Base-by-base conservation (phyloP, 176 grass and related monocot species). In the Ananas comosus region DNA sequence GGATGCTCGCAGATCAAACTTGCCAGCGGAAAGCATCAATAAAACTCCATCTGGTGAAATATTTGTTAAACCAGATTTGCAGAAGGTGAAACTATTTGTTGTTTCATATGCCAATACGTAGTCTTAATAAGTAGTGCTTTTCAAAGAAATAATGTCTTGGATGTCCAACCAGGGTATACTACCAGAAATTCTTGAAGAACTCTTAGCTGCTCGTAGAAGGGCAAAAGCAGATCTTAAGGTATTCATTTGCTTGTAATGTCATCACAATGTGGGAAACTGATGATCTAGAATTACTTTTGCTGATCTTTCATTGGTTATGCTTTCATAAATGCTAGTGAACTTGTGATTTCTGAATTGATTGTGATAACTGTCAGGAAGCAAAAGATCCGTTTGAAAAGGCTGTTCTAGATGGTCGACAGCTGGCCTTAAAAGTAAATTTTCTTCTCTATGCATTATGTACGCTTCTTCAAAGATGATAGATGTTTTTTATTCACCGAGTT, bases 221-320 rank as follows among this genome's bases (percentile, higher is more conserved):
- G 93, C 93, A 75, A 97, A 97, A 90, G 89, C 93, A 81, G 89
- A 97, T 92, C 72, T 97, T 78, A 97, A 97, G 86, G 93, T 92
- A 81, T 18, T 56, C 66, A 47, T 79, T 48, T 69, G 78, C 48
- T 85, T 54, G 50, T 21, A 51, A 67, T 9, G 50, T 61, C 73
- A 25, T 71, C 65, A 53, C 42, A 53, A 65, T 27, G 10, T 29
- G 14, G 51, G n/a, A 29, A 79, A 70, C 70, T 66, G 53, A 29
- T 76, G 33, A 42, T 42, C 33, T 42, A 42, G 33, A 42, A 42
- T 42, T 42, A 47, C 49, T 73, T 7, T 61, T 48, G 42, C 63
- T 72, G 3, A 11, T 21, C 28, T 61, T 33, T 21, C 12, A 9
- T 25, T 52, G 17, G 23, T 14, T 14, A 51, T 28, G 19, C 33